phyloP scores from a whole-genome alignment of 805 yeast genomes.

The Yarrowia bubula region DNA sequence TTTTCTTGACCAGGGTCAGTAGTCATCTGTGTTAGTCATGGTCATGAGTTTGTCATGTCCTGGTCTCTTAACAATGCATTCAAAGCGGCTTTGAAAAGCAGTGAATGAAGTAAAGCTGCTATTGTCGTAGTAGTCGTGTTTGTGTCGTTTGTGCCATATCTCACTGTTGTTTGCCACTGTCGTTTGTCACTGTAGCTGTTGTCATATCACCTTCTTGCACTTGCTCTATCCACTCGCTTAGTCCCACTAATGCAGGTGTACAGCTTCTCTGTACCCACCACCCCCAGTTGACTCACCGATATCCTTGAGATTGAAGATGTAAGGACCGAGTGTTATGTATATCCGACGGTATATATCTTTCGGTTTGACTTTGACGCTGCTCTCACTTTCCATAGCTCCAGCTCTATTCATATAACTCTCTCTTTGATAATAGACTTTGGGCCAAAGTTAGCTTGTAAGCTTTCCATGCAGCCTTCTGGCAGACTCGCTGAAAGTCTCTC shows the following conservation, averaged over 20 bases:
- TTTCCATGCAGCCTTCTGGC: neutral
- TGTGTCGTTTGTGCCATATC: neutral
- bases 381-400: neutral
- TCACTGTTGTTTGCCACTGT: neutral
- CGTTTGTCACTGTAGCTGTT: neutral
- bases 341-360: slow-evolving; percentile 16
- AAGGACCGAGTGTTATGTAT: neutral
- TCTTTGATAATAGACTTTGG: neutral
- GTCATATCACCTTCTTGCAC: too few species aligned
- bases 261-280: neutral
- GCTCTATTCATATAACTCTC: neutral
- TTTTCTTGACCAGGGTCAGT: slow-evolving; percentile 17
- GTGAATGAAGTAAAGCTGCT: too few species aligned
- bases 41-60: neutral
- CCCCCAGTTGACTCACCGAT: neutral
- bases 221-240: too few species aligned
- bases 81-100: too few species aligned
- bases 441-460: slow-evolving; percentile 10
- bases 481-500: slow-evolving; percentile 8
- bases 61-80: neutral
- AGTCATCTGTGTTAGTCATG: slow-evolving; percentile 7
- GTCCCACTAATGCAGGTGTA: slow-evolving; percentile 6
- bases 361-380: slow-evolving; percentile 7
- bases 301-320: slow-evolving; percentile 3
- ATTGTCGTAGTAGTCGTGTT: neutral